Conservation (phyloP, 164 flowering plant genomes). For the Tinospora cordifolia region DNA sequence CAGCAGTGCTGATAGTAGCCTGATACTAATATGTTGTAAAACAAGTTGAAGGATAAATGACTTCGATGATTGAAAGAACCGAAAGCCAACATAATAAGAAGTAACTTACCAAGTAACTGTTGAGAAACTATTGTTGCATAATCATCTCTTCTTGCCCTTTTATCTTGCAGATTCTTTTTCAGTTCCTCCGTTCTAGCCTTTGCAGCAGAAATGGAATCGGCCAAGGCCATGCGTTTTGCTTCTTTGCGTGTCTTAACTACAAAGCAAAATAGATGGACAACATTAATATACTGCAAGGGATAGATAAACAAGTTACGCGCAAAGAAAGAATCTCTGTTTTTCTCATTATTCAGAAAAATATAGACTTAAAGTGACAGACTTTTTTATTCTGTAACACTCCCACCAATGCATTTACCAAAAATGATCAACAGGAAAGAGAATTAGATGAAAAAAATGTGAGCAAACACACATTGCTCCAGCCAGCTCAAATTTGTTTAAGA, state of each 20-base stretch:
- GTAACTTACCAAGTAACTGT: slow-evolving; percentile 42
- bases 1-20: too few species aligned
- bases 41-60: neutral
- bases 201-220: slow-evolving; percentile 50
- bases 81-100: neutral
- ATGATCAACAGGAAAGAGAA: neutral
- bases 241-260: slow-evolving; percentile 79
- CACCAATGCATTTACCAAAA: neutral
- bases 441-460: neutral
- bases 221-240: slow-evolving; percentile 50
- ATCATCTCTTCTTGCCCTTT: slow-evolving; percentile 46
- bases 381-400: neutral
- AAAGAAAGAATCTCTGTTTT: neutral
- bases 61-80: neutral
- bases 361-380: neutral
- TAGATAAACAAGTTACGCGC: neutral
- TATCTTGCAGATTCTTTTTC: slow-evolving; percentile 38
- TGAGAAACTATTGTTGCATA: slow-evolving; percentile 47
- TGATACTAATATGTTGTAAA: neutral
- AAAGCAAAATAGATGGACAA: slow-evolving; percentile 18
- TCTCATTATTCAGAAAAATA: neutral
- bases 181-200: slow-evolving; percentile 57
- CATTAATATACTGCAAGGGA: neutral
- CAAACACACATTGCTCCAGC: too few species aligned
- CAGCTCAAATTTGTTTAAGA: neutral